Base-by-base conservation (phyloP, 495 filamentous ascomycete species). In the Neurospora africana region DNA sequence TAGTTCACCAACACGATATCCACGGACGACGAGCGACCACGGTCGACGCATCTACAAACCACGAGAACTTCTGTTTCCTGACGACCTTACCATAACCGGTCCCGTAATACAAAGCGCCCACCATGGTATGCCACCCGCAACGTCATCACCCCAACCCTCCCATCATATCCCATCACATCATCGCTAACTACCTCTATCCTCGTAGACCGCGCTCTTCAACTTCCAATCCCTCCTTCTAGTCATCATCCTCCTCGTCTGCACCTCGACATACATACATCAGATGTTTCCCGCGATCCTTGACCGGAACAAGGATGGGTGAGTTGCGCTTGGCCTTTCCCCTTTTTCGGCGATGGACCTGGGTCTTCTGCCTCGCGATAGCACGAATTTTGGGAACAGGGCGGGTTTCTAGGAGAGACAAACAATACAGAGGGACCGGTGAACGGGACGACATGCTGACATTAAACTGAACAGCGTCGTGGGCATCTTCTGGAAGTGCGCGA, bases 401-500 rank as follows among this genome's bases (percentile, higher is more conserved):
- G 11, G 17, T 33, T 4, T 4, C n/a, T 40, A 7, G 11, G 8
- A 33, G 21, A n/a, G n/a, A 30, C 30, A 65, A 19, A 23, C 27
- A 9, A 33, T 35, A 71, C 5, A 27, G 11, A 23, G 47, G 9
- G 9, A 21, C 17, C 5, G 44, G 1, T n/a, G 41, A 10, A 5
- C 44, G 10, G 4, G 21, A 27, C 10, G 11, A 27, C 21, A 23
- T 58, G 69, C 73, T 74, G 71, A 75, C 71, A 71, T 68, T 30
- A 61, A 70, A 23, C 17, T 35, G 37, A 69, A 73, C 78, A 95
- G 93, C 30, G 81, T 96, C 17, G 89, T 92, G 75, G 94, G 94
- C 53, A 89, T 95, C 68, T 97, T 99, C 82, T 99, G 95, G 95
- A 98, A 98, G 81, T 95, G 90, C 73, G 95, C 95, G 38, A 86